These are phyloP conservation scores for Simmondsia chinensis DNA, from an alignment of 148 eudicot genomes.

Conservation along the genomic window DNA sequence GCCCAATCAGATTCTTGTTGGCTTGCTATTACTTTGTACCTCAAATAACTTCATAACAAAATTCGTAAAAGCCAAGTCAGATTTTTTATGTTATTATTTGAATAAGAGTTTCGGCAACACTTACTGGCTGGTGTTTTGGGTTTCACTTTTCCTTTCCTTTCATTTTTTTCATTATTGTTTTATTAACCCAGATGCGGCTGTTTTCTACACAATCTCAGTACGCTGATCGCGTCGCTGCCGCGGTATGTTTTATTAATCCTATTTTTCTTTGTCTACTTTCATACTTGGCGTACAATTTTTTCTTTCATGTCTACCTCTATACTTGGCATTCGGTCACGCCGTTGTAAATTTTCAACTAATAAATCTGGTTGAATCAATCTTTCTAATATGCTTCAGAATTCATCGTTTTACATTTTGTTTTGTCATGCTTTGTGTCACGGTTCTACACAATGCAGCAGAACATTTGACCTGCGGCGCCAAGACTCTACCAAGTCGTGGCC, in stretches of 20 bases:
- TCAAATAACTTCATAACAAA: too few relatives aligned
- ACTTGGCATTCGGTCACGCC: neutral
- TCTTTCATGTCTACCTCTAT: neutral
- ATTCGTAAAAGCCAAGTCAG: too few relatives aligned
- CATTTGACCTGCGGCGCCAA: too few relatives aligned
- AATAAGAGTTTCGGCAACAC: neutral
- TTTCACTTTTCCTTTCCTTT: conserved; percentile 8
- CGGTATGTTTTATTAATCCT: conserved; percentile 37
- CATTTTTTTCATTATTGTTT: neutral
- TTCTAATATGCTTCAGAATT: too few relatives aligned
- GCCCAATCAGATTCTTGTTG: neutral
- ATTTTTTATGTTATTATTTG: neutral
- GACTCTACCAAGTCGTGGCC: too few relatives aligned
- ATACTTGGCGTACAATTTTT: conserved; percentile 2
- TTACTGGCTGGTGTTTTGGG: neutral
- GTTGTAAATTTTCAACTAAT: too few relatives aligned
- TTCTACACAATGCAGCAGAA: too few relatives aligned
- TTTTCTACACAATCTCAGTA: conserved; percentile 76
- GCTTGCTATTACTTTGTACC: too few relatives aligned
- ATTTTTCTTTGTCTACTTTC: neutral
- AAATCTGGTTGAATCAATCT: too few relatives aligned
- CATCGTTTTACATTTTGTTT: too few relatives aligned
- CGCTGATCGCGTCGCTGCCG: conserved; percentile 85
- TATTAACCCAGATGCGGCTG: conserved; percentile 93
- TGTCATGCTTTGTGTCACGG: too few relatives aligned